Base-by-base conservation (phyloP, 2,329 filamentous ascomycete genomes). In the Sphaerulina populicola region DNA sequence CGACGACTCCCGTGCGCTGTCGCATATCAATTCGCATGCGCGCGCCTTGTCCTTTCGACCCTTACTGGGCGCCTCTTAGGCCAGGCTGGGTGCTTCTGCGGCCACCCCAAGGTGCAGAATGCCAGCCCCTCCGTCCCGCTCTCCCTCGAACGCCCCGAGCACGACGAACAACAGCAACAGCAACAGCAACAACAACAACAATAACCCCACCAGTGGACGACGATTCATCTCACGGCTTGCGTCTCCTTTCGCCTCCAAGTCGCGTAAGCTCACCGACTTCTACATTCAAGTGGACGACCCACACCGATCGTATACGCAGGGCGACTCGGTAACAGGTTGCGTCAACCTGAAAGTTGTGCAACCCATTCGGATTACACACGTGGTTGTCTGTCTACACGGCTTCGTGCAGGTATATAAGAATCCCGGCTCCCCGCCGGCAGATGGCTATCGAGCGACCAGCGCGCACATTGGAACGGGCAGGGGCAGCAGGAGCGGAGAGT, bases 401-500 rank as follows among this genome's bases (percentile, higher is more conserved):
- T 88, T 82, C 66, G 85, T 88, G 50, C 83, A 86, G 64, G 85
- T 90, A 42, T 87, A 82, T 71, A 88, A 86, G 69, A 81, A 79
- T 54, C 75, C 79, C 31, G 84, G 81, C 59, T 77, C 80, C 35
- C 59, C 63, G 27, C 76, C 76, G 43, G 76, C 77, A 10, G 79
- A 82, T 56, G 69, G 70, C 6, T 71, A 73, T 53, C 73, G 76
- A 31, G 70, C 63, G 40, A 71, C 72, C 54, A 68, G 72, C 51
- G 71, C 73, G 3, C 75, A 74, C 35, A 64, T 80, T 40, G 77
- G 77, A 4, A 74, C 73, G 2, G 79, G 77, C 14, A 73, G 75
- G 56, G 78, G 77, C 38, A 77, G 69, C 55, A 74, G 71, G 60
- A 62, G 67, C 40, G 72, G 74, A 45, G 72, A 68, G 63, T 87